phyloP scores from a whole-genome alignment of 129 eudicot species.

The Chrysanthemum seticuspe region DNA sequence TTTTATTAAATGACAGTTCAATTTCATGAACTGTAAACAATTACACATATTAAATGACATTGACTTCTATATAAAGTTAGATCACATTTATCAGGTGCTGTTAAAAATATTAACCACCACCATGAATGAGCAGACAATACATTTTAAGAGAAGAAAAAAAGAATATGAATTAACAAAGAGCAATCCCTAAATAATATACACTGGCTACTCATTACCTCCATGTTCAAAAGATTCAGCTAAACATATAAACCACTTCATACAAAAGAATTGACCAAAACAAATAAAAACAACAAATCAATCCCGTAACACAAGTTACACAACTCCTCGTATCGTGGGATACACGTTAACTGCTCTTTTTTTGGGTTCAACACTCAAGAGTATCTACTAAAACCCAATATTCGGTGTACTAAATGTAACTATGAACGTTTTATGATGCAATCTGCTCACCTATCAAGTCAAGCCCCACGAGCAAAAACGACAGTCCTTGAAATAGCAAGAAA shows the following conservation, averaged over 20 bases:
- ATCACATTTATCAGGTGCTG: not conserved
- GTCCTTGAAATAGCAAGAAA: conserved; percentile 90
- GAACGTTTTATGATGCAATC: conserved; percentile 36
- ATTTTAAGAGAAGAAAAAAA: conserved; percentile 5
- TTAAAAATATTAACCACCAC: not conserved
- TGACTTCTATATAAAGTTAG: too few species aligned
- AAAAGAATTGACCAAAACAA: conserved; percentile 56
- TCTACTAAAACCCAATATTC: conserved; percentile 28
- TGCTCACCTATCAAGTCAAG: conserved; percentile 94
- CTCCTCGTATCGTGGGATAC: conserved; percentile 6
- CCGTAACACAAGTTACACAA: conserved; percentile 12
- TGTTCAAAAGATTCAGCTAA: conserved; percentile 28
- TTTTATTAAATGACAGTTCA: not conserved
- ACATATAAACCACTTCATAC: conserved; percentile 52
- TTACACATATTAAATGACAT: too few species aligned
- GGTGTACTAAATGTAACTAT: conserved; percentile 22
- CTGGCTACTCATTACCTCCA: conserved; percentile 13
- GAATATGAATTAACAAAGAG: conserved; percentile 18
- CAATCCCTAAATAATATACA: conserved; percentile 29
- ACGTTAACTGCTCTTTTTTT: conserved; percentile 20
- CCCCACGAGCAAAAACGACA: conserved; percentile 91
- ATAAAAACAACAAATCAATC: conserved; percentile 37
- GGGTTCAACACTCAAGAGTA: conserved; percentile 22
- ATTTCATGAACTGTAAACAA: not conserved
- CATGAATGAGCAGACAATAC: not conserved